phyloP scores from a whole-genome alignment of 768 basidiomycete genomes.

The Lactarius vividus region DNA sequence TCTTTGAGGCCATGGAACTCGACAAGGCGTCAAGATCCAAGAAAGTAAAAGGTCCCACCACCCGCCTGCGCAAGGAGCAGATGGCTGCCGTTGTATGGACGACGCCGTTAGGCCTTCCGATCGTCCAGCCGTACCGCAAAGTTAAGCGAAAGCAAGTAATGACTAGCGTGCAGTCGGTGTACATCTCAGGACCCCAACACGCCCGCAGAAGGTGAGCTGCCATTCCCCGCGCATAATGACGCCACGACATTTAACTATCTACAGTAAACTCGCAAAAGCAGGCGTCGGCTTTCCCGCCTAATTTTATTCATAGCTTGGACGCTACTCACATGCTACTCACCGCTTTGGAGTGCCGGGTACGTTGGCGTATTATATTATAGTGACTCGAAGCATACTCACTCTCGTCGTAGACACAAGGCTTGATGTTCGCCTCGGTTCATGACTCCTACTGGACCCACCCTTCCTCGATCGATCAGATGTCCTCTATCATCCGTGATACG shows the following conservation, averaged over 20 bases:
- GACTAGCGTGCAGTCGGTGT: conserved; percentile 84
- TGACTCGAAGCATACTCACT: conserved; percentile 13
- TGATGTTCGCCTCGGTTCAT: conserved; percentile 95
- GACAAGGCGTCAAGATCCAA: conserved; percentile 18
- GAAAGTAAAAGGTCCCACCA: conserved; percentile 28
- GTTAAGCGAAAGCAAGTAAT: conserved; percentile 74
- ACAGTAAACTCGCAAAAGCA: conserved; percentile 82
- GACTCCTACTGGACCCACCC: conserved; percentile 99
- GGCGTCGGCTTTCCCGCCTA: conserved; percentile 96
- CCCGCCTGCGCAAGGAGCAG: conserved; percentile 71
- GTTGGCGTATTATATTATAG: conserved; percentile 30
- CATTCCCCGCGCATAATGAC: conserved; percentile 5
- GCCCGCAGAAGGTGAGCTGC: conserved; percentile 56
- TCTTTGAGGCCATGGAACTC: conserved; percentile 45
- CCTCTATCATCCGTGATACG: conserved; percentile 82
- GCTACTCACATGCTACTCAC: conserved; percentile 99
- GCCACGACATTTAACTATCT: conserved; percentile 1
- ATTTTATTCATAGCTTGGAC: conserved; percentile 96
- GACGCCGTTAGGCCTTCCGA: conserved; percentile 89
- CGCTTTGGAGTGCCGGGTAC: conserved; percentile 81
- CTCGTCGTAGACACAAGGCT: conserved; percentile 51
- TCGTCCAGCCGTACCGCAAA: conserved; percentile 95
- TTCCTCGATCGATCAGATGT: conserved; percentile 82
- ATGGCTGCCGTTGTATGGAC: conserved; percentile 98
- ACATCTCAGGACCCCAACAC: conserved; percentile 85